Base-by-base conservation (phyloP, 1,139 yeast genomes). In the Nakaseomyces glabratus region DNA sequence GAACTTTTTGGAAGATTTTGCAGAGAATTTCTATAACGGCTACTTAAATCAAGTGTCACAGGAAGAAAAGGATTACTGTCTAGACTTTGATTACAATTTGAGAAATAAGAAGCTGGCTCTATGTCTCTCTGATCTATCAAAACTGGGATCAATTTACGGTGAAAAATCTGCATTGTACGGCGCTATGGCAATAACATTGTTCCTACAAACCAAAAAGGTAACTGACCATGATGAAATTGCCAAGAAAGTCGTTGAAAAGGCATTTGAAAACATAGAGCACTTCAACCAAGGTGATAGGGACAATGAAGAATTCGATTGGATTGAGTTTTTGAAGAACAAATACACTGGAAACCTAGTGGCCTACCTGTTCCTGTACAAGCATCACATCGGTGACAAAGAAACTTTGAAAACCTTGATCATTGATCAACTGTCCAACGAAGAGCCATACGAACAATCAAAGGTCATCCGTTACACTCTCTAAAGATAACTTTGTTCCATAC, bases 21-120 rank as follows among this genome's bases (percentile, higher is more conserved):
- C 63, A 5, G 52, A 49, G 30, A 50, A 50, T 25, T 61, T 60
- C 38, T 67, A 64, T 57, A 51, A 55, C 33, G 58, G 58, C 7
- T 55, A 66, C 35, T 41, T 44, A 12, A 45, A 46, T 26, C 62
- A 62, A 43, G 57, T 51, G 5, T 49, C 55, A 10, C 60, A 58
- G 4, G 43, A 44, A 11, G 49, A 54, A 4, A 40, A 47, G 18
- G 57, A 68, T 12, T 60, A 62, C 55, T 54, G 62, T 31, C 49
- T 68, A n/a, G 70, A 63, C 7, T 69, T 63, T 45, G 63, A 63
- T 31, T 52, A 66, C 20, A 66, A 68, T 36, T 57, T 65, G 36
- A 56, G 62, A 14, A 59, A 59, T 35, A 62, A 65, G 30, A 70
- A 71, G 51, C 55, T 66, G 40, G 71, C 70, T 2, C 48, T 69